Evolutionary conservation across 352 stramenopile genomes (phyloP), one percentile per base, ranked within the genome.

Genomic region (Pythium aristosporum): DNA sequence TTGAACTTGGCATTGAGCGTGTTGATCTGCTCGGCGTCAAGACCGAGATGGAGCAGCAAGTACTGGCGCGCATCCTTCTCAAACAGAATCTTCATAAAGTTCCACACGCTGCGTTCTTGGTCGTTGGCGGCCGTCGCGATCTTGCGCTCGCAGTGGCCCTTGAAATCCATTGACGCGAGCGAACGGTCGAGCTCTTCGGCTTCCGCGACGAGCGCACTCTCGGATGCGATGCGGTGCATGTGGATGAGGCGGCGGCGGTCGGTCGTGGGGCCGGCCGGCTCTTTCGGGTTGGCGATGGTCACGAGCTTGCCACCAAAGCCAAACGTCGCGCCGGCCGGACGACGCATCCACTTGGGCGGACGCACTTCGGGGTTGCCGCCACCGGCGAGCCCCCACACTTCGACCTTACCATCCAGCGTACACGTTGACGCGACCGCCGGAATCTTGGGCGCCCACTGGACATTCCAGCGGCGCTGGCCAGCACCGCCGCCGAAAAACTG

Each of bases 321-420:
- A 79, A 98, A 99, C n/a, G 91, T 92, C 7, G 97, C 96, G 48
- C 89, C 89, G 41, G 79, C 88, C 11, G 87, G 87, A 18, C 94
- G 91, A 42, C 85, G 86, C 67, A 97, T 94, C 97, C 97, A 99
- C 71, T 98, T 98, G 2, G 97, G 97, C 21, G 96, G 91, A 56
- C 94, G 88, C 48, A 89, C 88, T 37, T 76, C 83, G 47, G 85
- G 75, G 50, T 90, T 96, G 1, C 84, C 82, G 43, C 80, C 80
- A 30, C 86, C 82, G n/a, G 80, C 85, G 36, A 94, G 68, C 2
- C 87, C 84, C 80, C 82, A 98, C 20, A 98, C 82, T 76, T 99
- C 92, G 37, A 99, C 79, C 68, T 98, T 99, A 48, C 98, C 90
- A 80, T 99, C 97, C 49, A 99, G 88, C 18, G 94, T 98, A 69